Evolutionary conservation across 164 flowering plant genomes (phyloP).

Genomic region (Warburgia ugandensis): DNA sequence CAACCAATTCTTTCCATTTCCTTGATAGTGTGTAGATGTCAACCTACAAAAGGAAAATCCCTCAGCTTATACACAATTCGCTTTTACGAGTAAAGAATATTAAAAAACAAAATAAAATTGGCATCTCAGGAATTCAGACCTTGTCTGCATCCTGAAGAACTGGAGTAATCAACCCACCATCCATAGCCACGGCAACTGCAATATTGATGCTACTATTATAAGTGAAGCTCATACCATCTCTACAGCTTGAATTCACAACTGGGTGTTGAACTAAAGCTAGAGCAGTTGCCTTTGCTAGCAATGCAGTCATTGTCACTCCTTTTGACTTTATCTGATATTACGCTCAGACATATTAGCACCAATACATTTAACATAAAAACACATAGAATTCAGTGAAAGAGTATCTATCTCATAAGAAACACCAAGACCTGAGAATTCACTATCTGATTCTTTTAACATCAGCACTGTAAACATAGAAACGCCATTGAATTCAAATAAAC

Average conservation of each 20-base stretch:
- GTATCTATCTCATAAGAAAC: too few species aligned
- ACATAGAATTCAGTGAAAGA: too few species aligned
- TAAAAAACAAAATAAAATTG: not conserved
- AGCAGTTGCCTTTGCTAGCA: conserved; percentile 96
- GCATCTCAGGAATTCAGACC: conserved; percentile 29
- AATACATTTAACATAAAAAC: too few species aligned
- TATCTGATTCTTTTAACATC: too few species aligned
- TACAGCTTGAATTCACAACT: conserved; percentile 82
- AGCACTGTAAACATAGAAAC: not conserved
- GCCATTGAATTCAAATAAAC: not conserved
- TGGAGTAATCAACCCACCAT: conserved; percentile 95
- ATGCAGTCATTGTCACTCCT: conserved; percentile 98
- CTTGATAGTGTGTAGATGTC: conserved; percentile 87
- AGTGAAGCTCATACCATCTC: conserved; percentile 92
- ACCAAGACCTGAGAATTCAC: too few species aligned
- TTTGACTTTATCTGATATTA: conserved; percentile 69
- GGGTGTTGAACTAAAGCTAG: conserved; percentile 92
- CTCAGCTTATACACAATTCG: not conserved
- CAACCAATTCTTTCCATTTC: conserved; percentile 97
- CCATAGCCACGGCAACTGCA: conserved; percentile 95
- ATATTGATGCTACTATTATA: conserved; percentile 88
- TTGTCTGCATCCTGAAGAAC: conserved; percentile 98
- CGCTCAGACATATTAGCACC: too few species aligned
- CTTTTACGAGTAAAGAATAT: not conserved
- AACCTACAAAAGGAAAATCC: conserved; percentile 31